phyloP scores from a whole-genome alignment of 78 protist genomes.

The Dictyostelium firmibasis region DNA sequence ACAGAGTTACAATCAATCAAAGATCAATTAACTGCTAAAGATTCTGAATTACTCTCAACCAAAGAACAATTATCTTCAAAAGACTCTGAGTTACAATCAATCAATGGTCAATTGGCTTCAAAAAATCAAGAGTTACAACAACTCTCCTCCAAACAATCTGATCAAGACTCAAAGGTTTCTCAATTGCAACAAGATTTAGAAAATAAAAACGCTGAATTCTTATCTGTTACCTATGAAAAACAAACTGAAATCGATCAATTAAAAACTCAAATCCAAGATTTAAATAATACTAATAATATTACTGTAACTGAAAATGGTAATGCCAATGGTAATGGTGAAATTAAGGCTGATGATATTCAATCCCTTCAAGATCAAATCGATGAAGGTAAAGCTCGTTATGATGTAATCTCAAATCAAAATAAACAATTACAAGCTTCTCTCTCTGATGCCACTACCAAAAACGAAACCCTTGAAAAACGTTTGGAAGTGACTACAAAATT shows the following conservation, averaged over 20 bases:
- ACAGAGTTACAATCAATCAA: not conserved
- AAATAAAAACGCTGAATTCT: not conserved
- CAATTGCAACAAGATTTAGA: not conserved
- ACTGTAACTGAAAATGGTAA: slow-evolving; percentile 10
- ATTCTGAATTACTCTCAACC: not conserved
- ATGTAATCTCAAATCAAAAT: not conserved
- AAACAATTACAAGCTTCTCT: slow-evolving; percentile 5
- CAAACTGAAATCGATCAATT: slow-evolving; percentile 15
- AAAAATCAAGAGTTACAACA: slow-evolving; percentile 12
- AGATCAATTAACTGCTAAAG: not conserved
- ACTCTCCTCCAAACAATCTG: not conserved
- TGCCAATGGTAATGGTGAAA: not conserved
- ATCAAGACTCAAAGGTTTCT: not conserved
- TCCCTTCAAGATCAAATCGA: slow-evolving; percentile 56
- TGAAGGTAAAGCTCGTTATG: slow-evolving; percentile 46
- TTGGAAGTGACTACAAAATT: not conserved
- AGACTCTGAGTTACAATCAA: not conserved
- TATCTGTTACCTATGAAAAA: not conserved
- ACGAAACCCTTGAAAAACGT: not conserved
- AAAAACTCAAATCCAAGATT: slow-evolving; percentile 6
- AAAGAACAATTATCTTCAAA: not conserved
- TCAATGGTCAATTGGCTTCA: slow-evolving; percentile 15
- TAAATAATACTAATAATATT: not conserved
- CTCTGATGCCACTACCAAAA: not conserved
- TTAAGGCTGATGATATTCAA: slow-evolving; percentile 43